Evolutionary conservation across 2,329 filamentous ascomycete genomes (phyloP), one percentile per base, ranked within the genome.

Genomic region (Phialocephala subalpina): DNA sequence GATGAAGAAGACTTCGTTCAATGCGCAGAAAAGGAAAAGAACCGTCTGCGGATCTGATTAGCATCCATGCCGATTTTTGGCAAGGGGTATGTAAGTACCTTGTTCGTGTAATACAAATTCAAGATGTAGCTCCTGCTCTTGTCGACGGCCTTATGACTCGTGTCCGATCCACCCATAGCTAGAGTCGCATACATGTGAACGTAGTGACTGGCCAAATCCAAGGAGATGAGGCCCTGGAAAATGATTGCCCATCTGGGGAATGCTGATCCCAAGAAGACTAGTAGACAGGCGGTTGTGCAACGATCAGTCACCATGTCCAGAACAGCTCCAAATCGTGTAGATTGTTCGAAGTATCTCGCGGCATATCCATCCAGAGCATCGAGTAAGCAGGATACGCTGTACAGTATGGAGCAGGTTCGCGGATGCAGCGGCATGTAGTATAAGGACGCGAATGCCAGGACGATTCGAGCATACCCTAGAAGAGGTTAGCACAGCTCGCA

Each of bases 351-450:
- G 74, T 87, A 83, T 57, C 93, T 90, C 65, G 96, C 96, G n/a
- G 94, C 94, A 74, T 94, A 91, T 74, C 96, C 96, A 78, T 99
- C 96, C 70, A 98, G 87, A 55, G 95, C 96, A 78, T 99, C 96
- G 71, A 99, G 91, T 53, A 98, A 87, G 79, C 96, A 98, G 29
- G 95, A 98, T 66, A 99, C 83, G 77, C 90, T 95, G 85, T 99
- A 99, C 62, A 97, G 88, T 58, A 94, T 80, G 66, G 92, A 94
- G 82, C 95, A 98, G 42, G 94, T 97, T 75, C 95, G 91, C n/a
- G 95, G 95, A 79, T 99, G 96, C 62, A 98, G 88, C 60, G 96
- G 95, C 96, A 99, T 99, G 84, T 97, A 99, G 83, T 98, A 97
- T 72, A 99, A 89, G 33, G 96, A 97, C 57, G 92, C 93, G 75